These are phyloP conservation scores for Onygenales sp. DNA, from an alignment of 2,329 filamentous ascomycete species.

Conservation along the genomic window DNA sequence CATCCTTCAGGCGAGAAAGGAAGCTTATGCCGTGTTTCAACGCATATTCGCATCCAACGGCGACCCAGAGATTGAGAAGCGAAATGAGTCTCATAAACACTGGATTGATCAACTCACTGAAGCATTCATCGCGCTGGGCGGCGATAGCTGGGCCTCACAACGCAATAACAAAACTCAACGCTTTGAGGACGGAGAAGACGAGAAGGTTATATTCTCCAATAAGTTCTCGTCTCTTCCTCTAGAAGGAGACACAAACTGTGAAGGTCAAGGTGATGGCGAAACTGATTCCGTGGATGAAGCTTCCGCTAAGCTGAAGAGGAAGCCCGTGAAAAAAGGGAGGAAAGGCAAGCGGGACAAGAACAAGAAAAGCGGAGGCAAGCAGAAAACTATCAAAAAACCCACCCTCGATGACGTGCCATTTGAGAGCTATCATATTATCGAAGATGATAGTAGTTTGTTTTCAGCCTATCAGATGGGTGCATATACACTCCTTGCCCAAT, in stretches of 20 bases:
- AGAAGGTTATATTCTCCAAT: conserved; percentile 21
- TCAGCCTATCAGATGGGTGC: conserved; percentile 39
- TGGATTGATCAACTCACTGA: conserved; percentile 36
- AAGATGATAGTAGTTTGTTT: conserved; percentile 25
- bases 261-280: conserved; percentile 8
- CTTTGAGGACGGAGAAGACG: conserved; percentile 12
- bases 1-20: conserved; percentile 28
- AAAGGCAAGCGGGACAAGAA: conserved; percentile 19
- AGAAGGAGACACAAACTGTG: conserved; percentile 10
- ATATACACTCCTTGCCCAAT: conserved; percentile 30
- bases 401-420: conserved; percentile 31
- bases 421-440: conserved; percentile 37
- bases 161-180: conserved; percentile 5
- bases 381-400: conserved; percentile 8
- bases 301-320: conserved; percentile 11
- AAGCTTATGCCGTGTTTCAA: conserved; percentile 22
- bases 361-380: conserved; percentile 16
- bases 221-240: conserved; percentile 18
- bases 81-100: conserved; percentile 32
- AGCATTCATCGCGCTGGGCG: conserved; percentile 29
- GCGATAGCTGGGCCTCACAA: conserved; percentile 16
- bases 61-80: conserved; percentile 29
- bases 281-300: conserved; percentile 2
- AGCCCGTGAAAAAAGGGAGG: conserved; percentile 17
- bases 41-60: conserved; percentile 21